These are phyloP conservation scores for Raddia guianensis DNA, from an alignment of 176 grass and related monocot genomes.

Conservation along the genomic window DNA sequence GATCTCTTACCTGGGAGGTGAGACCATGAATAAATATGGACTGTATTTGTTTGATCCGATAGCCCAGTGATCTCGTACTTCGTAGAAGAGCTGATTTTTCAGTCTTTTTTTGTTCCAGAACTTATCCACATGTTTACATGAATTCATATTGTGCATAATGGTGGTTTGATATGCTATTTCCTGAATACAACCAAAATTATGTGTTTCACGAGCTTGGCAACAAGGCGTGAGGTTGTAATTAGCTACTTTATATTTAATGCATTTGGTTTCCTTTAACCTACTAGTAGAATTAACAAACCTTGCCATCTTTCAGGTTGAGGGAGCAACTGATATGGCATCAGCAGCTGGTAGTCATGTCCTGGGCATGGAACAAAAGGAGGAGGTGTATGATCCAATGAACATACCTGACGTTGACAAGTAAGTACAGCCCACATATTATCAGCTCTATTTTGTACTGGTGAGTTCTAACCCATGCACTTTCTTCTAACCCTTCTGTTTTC, in stretches of 20 bases:
- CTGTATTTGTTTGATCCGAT: no score
- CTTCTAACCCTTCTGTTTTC: not conserved
- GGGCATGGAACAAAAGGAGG: conserved; percentile 72
- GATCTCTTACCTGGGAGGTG: no score
- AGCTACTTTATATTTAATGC: not conserved
- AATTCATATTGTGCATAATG: not conserved
- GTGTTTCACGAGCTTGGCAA: conserved; percentile 1
- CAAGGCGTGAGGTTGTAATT: not conserved
- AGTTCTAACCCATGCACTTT: conserved; percentile 27
- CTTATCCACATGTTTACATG: not conserved
- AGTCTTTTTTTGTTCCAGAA: not conserved
- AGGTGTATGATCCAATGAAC: conserved; percentile 86
- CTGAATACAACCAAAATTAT: not conserved
- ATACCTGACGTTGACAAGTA: conserved; percentile 87
- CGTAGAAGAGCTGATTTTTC: not conserved
- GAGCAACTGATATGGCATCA: conserved; percentile 48
- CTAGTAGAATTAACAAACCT: not conserved
- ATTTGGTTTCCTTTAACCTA: not conserved
- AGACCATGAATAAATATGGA: no score
- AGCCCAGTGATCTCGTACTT: no score
- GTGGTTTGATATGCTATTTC: not conserved
- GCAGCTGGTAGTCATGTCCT: conserved; percentile 48
- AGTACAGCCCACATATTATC: conserved; percentile 28
- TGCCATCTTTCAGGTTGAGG: conserved; percentile 71
- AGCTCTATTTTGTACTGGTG: not conserved